Evolutionary conservation across 1,284 basidiomycete species (phyloP).

Genomic region (Moniliophthora roreri): DNA sequence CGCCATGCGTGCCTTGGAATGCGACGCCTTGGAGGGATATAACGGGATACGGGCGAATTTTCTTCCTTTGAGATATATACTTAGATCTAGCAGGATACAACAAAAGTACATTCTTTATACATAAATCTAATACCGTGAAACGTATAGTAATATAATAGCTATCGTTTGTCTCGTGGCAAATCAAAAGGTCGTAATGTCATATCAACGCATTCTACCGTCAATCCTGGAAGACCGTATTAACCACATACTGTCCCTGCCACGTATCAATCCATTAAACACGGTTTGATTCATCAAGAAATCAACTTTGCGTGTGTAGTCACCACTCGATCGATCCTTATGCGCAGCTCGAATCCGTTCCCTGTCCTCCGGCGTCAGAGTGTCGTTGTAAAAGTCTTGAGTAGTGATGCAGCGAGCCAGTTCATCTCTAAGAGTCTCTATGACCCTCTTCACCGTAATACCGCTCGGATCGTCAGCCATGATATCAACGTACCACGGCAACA

Average conservation of each 20-base stretch:
- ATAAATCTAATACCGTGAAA: too few relatives aligned
- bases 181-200: too few relatives aligned
- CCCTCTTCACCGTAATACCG: slow-evolving; percentile 3
- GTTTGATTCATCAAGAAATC: slow-evolving; percentile 1
- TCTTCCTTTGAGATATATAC: too few relatives aligned
- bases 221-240: neutral
- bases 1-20: too few relatives aligned
- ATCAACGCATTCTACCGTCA: neutral
- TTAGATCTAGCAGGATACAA: too few relatives aligned
- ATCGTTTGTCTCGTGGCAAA: too few relatives aligned
- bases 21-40: too few relatives aligned
- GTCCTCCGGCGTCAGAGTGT: neutral
- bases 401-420: neutral
- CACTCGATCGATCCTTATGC: neutral
- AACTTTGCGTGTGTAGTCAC: neutral
- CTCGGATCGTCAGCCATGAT: slow-evolving; percentile 2
- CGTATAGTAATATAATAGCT: too few relatives aligned
- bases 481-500: slow-evolving; percentile 9
- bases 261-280: neutral
- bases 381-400: neutral
- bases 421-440: neutral
- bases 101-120: too few relatives aligned
- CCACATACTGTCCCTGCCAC: neutral
- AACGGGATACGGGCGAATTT: too few relatives aligned
- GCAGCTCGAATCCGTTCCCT: neutral